Evolutionary conservation across 495 filamentous ascomycete species (phyloP), one percentile per base, ranked within the genome.

Genomic region (Hypoxylon cercidicola): DNA sequence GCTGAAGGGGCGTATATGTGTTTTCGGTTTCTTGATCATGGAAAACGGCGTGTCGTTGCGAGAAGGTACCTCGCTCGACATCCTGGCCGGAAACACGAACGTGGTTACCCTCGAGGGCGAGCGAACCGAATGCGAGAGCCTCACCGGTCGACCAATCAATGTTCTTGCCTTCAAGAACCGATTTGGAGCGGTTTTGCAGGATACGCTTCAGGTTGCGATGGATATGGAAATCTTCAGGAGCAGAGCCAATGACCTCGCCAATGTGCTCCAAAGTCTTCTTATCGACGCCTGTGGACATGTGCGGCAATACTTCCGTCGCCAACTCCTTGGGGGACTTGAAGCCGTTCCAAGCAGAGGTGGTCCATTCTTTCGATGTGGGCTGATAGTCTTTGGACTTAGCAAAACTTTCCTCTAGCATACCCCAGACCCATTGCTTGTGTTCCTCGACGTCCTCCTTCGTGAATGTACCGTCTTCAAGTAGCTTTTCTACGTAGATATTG

Each of bases 401-500:
- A 77, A 98, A 99, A 81, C 92, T 97, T 74, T 97, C 93, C 72
- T 93, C 92, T 43, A 99, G 81, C 94, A 98, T 98, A 64, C 91
- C 92, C 95, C 96, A 99, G 49, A 98, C 96, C 95, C 95, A 99
- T 78, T 96, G 91, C 82, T 95, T 96, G 85, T 99, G 95, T 83
- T 99, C 95, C 60, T 99, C 93, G 58, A 99, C 91, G 72, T 99
- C 95, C 69, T 94, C 93, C 80, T 96, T 92, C 58, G 93, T 97
- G 82, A 99, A 98, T 53, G 91, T 93, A 62, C 91, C 89, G 73
- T 97, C 93, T 63, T 90, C 82, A 28, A 97, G 81, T 35, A 99
- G 90, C 82, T 93, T 88, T 60, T 94, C 84, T 60, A 94, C 83
- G 76, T 99, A 99, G 70, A 87, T 90, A 74, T 93, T 88, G 61